These are phyloP conservation scores for Aspergillus bridgeri DNA, from an alignment of 495 filamentous ascomycete genomes.

Conservation along the genomic window DNA sequence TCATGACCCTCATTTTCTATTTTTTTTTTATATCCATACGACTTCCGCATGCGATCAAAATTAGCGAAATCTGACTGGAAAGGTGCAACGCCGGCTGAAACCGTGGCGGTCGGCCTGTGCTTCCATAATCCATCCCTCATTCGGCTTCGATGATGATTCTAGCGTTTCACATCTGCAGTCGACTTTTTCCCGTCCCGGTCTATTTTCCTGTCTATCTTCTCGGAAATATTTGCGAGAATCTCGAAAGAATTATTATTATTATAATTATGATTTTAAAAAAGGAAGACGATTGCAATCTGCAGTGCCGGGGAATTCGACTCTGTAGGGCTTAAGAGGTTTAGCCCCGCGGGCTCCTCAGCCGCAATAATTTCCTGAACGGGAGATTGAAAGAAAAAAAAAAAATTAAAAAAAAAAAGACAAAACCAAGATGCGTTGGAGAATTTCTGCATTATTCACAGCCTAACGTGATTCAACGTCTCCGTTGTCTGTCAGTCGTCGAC, in stretches of 20 bases:
- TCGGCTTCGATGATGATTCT: not conserved
- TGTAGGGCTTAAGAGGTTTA: not conserved
- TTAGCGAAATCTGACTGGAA: slow-evolving; percentile 8
- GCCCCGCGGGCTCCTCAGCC: not conserved
- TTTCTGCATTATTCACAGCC: too few species aligned
- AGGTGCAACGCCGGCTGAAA: slow-evolving; percentile 8
- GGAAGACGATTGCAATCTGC: not conserved
- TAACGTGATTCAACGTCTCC: not conserved
- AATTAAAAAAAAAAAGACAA: not conserved
- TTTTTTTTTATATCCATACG: slow-evolving; percentile 5
- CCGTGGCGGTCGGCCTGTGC: not conserved
- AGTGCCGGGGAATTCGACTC: not conserved
- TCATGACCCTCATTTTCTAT: too few species aligned
- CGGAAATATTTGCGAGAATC: too few species aligned
- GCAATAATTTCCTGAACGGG: not conserved
- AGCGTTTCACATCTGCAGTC: not conserved
- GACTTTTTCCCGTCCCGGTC: too few species aligned
- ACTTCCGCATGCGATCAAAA: slow-evolving; percentile 13
- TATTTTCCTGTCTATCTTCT: too few species aligned
- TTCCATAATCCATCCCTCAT: not conserved
- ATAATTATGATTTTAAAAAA: not conserved
- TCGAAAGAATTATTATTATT: not conserved
- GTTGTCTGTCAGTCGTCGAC: too few species aligned
- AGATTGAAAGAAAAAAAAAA: too few species aligned
- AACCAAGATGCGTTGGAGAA: not conserved